Conservation (phyloP, 768 basidiomycete species). For the Amanita inopinata region DNA sequence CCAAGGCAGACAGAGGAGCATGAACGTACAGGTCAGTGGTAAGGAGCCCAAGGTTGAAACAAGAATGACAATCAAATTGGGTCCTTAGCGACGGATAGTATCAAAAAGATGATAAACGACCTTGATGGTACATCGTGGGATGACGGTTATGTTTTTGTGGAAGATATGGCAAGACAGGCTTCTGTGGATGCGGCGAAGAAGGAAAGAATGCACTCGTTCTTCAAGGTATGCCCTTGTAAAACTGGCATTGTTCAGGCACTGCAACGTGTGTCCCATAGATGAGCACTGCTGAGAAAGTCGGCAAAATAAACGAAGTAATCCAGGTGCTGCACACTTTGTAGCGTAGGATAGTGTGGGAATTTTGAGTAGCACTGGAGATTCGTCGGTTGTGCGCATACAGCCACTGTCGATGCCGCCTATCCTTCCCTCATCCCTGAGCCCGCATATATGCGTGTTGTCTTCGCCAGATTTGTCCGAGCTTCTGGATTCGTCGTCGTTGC, state of each 20-base stretch:
- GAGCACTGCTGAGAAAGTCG: slow-evolving; percentile 43
- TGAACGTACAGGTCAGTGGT: too few relatives aligned
- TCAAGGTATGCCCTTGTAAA: slow-evolving; percentile 26
- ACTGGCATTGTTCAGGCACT: background rate
- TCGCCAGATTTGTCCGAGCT: slow-evolving; percentile 63
- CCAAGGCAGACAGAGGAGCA: too few relatives aligned
- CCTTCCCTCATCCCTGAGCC: slow-evolving; percentile 68
- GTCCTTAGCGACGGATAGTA: too few relatives aligned
- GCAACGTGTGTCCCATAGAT: slow-evolving; percentile 27
- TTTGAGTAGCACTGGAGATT: background rate
- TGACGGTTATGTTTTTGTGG: slow-evolving; percentile 13
- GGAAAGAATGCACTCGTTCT: slow-evolving; percentile 40
- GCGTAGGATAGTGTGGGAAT: slow-evolving; percentile 3
- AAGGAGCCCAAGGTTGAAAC: too few relatives aligned
- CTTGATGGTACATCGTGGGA: too few relatives aligned
- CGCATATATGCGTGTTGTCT: slow-evolving; percentile 67
- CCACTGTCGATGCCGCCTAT: slow-evolving; percentile 20
- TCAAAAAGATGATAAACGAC: background rate
- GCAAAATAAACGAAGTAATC: slow-evolving; percentile 41
- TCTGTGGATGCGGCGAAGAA: slow-evolving; percentile 29
- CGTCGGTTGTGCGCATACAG: background rate
- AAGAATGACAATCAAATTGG: too few relatives aligned
- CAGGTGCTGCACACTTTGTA: slow-evolving; percentile 20
- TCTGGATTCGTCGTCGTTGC: slow-evolving; percentile 48
- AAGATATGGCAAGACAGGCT: slow-evolving; percentile 32